Base-by-base conservation (phyloP, 2,329 filamentous ascomycete genomes). In the Arthrobotrys pseudoclavata region DNA sequence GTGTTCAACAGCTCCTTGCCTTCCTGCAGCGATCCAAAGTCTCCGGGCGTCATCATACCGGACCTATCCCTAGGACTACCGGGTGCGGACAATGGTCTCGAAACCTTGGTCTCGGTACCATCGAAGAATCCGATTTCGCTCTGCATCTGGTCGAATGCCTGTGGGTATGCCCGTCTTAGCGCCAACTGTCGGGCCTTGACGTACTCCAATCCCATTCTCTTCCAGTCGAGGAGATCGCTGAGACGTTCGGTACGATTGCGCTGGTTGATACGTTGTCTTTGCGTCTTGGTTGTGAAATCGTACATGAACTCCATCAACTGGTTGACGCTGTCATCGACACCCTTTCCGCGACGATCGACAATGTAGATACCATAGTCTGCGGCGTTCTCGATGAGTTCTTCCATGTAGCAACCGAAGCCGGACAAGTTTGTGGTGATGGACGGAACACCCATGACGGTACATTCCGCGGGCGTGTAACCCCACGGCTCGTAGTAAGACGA, bases 301-400 rank as follows among this genome's bases (percentile, higher is more conserved):
- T 91, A 96, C 95, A 99, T 98, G 86, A 89, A 92, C 22, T 92
- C 90, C 13, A 93, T 91, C 79, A 98, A 89, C 85, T 98, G 94
- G 85, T 98, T 97, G 83, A 98, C 94, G 7, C 94, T 97, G 84
- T 98, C 96, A 82, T 99, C 96, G 0, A 99, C 91, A 29, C 94
- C 95, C 88, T 98, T 98, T 86, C 90, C 92, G 60, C 96, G 90
- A 70, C 96, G 92, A 84, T 99, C 96, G 53, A 99, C 94, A 84
- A 99, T 98, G 87, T 98, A 98, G 85, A 99, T 98, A 80, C 96
- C 96, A 83, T 99, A 98, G 84, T 99, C 96, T 80, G 92, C 92
- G 47, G 95, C 96, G 85, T 98, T 98, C 85, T 98, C 95, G 80
- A 99, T 98, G 81, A 98, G 86, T 85, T 98, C 96, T 84, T 99